Evolutionary conservation across 2,329 filamentous ascomycete species (phyloP).

Genomic region (Hypomyces perniciosus): DNA sequence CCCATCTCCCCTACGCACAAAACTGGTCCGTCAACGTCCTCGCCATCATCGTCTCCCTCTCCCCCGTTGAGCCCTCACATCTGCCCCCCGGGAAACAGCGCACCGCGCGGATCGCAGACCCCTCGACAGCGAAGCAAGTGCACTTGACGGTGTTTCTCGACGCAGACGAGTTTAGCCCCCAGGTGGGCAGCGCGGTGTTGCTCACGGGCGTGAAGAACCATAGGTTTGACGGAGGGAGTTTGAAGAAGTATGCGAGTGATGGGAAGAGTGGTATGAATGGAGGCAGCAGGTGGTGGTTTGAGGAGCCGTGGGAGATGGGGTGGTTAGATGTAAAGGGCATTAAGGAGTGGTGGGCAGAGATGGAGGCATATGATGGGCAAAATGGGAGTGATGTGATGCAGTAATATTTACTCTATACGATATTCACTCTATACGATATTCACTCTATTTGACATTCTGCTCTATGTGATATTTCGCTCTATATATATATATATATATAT

Average conservation of each 20-base stretch:
- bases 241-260: slow-evolving; percentile 41
- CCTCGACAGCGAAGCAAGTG: slow-evolving; percentile 46
- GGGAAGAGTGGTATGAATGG: slow-evolving; percentile 16
- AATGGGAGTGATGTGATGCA: neutral
- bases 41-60: slow-evolving; percentile 43
- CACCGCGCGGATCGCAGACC: slow-evolving; percentile 45
- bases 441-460: neutral
- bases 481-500: neutral
- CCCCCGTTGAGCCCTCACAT: slow-evolving; percentile 41
- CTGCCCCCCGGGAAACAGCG: slow-evolving; percentile 46
- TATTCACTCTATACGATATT: no score
- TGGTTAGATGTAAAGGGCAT: slow-evolving; percentile 47
- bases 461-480: neutral
- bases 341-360: slow-evolving; percentile 39
- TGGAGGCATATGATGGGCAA: slow-evolving; percentile 12
- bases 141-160: slow-evolving; percentile 51
- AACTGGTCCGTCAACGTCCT: slow-evolving; percentile 54
- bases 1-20: slow-evolving; percentile 48
- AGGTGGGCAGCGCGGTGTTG: slow-evolving; percentile 43
- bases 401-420: no score
- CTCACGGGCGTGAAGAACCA: slow-evolving; percentile 54
- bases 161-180: slow-evolving; percentile 41
- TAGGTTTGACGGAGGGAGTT: slow-evolving; percentile 41
- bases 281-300: slow-evolving; percentile 46
- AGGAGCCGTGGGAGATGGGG: slow-evolving; percentile 37